These are phyloP conservation scores for Bidens hawaiensis DNA, from an alignment of 140 eudicot species.

Conservation along the genomic window DNA sequence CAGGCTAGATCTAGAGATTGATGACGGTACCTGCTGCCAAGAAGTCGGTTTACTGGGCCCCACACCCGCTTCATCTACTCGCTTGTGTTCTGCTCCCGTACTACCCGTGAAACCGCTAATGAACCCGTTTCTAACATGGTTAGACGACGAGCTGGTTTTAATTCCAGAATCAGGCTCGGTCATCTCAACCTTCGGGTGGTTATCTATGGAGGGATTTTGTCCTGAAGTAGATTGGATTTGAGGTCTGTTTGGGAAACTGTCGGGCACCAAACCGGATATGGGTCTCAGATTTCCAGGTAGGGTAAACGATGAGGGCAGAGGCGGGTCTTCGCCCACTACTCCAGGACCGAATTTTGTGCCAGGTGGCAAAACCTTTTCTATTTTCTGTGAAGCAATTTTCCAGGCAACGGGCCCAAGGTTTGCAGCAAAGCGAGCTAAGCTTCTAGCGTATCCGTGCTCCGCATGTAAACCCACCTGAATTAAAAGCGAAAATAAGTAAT, in stretches of 20 bases:
- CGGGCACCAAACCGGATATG: too few relatives aligned
- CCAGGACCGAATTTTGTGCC: conserved; percentile 81
- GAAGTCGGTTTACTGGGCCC: conserved; percentile 23
- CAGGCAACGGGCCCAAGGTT: conserved; percentile 85
- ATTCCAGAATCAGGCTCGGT: conserved; percentile 36
- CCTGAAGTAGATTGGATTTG: conserved; percentile 35
- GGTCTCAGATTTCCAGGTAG: conserved; percentile 34
- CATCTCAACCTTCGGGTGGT: conserved; percentile 21
- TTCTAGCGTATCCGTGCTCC: conserved; percentile 76
- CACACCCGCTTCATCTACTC: conserved; percentile 18
- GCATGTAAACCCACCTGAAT: conserved; percentile 73
- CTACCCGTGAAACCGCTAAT: conserved; percentile 40
- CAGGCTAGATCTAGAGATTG: neutral
- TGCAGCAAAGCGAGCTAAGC: conserved; percentile 88
- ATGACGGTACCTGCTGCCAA: conserved; percentile 33
- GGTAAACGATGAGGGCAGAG: conserved; percentile 35
- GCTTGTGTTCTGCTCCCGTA: conserved; percentile 14
- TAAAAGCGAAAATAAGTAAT: neutral
- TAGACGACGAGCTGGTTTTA: conserved; percentile 15
- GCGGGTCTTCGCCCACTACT: conserved; percentile 62
- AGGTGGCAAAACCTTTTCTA: conserved; percentile 56
- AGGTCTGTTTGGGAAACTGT: conserved; percentile 29
- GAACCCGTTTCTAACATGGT: conserved; percentile 42
- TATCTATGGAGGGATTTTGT: conserved; percentile 15
- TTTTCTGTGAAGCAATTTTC: conserved; percentile 71